Evolutionary conservation across 1,284 basidiomycete species (phyloP), one percentile per base, ranked within the genome.

Genomic region (Tilletia walkeri): DNA sequence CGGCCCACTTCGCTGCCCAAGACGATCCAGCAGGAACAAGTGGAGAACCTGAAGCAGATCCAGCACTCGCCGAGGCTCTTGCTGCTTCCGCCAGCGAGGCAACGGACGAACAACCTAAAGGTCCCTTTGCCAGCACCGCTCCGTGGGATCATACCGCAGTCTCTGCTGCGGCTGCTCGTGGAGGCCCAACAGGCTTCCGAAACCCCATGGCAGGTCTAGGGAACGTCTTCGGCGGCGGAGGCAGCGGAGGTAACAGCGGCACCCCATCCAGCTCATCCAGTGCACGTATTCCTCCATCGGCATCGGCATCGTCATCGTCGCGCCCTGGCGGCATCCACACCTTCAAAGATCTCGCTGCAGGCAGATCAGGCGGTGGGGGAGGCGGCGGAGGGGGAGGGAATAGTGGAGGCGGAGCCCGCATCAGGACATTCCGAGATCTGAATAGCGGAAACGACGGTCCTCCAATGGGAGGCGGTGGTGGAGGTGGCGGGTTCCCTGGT

Each of bases 401-500:
- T 45, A 47, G 39, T n/a, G 65, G 65, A 9, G 41, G 45, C 38
- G 65, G 65, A 7, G n/a, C 24, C 30, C 45, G 65, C 10, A 48
- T 50, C 65, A 66, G n/a, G 36, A 66, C 65, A 3, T 66, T 48
- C 65, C 16, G 41, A 12, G 65, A 48, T 24, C 30, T 66, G 39
- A 45, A 18, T 24, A 16, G 65, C 4, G 65, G 20, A 9, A 41
- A 16, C 4, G 65, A n/a, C 41, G 30, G 30, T 24, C 20, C 41
- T 12, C 18, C 1, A 18, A 10, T 65, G 16, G 59, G 30, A 61
- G 59, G 30, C 5, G 39, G 56, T 9, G 59, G 59, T n/a, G 41
- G 45, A 5, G 65, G 45, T 6, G 45, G 59, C 30, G 59, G 59
- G 10, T 63, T 63, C 34, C 59, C 59, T 12, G 59, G 59, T 6